Percentiles rank a stretch among this genome's conserved stretches.
Evolutionary conservation across 805 yeast genomes (phyloP).

Genomic region (Pichia sporocuriosa): DNA sequence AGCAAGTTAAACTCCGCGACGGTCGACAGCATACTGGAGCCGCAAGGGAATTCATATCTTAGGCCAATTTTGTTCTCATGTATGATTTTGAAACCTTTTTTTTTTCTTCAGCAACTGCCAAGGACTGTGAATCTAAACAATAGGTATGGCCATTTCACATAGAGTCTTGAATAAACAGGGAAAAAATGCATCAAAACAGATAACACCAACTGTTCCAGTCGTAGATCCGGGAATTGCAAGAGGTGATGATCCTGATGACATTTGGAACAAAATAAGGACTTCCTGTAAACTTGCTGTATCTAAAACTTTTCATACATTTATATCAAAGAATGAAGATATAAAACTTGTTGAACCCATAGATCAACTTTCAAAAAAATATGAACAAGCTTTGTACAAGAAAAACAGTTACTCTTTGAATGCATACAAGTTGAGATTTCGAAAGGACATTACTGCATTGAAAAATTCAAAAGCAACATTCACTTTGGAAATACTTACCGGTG

Average conservation of each 20-base stretch:
- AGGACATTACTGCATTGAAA: slow-evolving; percentile 27
- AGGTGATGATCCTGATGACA: slow-evolving; percentile 9
- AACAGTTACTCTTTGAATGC: slow-evolving; percentile 14
- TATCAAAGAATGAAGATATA: neutral
- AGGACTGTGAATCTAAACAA: too few species aligned
- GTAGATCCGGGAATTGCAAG: slow-evolving; percentile 2
- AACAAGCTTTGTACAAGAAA: slow-evolving; percentile 17
- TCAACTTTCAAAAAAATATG: slow-evolving; percentile 19
- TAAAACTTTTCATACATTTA: slow-evolving; percentile 13
- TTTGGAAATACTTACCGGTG: slow-evolving; percentile 15
- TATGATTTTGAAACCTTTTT: too few species aligned
- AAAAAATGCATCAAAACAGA: neutral
- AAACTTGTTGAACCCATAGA: slow-evolving; percentile 1
- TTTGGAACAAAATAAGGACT: slow-evolving; percentile 18
- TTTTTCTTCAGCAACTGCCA: too few species aligned
- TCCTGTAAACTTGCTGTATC: slow-evolving; percentile 21
- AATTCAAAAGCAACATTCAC: slow-evolving; percentile 24
- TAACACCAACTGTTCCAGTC: neutral
- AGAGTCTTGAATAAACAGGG: slow-evolving; percentile 37
- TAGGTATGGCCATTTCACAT: slow-evolving; percentile 44
- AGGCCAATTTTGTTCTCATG: too few species aligned
- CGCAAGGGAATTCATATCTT: too few species aligned
- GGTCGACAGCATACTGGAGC: too few species aligned
- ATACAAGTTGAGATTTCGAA: slow-evolving; percentile 26
- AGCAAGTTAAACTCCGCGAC: too few species aligned